Base-by-base conservation (phyloP, 2,329 filamentous ascomycete species). In the Aspergillus arachidicola region DNA sequence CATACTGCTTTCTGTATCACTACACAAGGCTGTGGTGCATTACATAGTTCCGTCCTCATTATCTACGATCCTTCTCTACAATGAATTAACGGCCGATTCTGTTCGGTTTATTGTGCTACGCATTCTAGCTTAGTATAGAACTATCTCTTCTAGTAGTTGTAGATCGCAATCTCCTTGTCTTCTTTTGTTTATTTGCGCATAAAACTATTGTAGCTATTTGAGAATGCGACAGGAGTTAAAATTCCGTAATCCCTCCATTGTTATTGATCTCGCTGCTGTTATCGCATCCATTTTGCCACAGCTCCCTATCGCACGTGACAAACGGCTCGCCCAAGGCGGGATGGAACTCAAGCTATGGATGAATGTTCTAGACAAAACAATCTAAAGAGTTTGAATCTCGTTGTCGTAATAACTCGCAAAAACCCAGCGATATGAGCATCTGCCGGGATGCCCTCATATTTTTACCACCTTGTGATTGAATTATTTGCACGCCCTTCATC, bases 391-490 rank as follows among this genome's bases (percentile, higher is more conserved):
- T 30, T 30, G 26, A n/a, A 51, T 19, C n/a, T 23, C 28, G 11
- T 26, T 30, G 34, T 43, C 58, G 50, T 16, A 34, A 45, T 41
- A 57, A 41, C 23, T 58, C 26, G 16, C 54, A 57, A 45, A 65
- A 32, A 57, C 54, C 38, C 61, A 66, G 64, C 56, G 65, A 71
- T 70, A 69, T 72, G 71, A 76, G 66, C 61, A 71, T 73, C 69
- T 64, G 69, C 68, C 78, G 78, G 80, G 68, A 87, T 87, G 85
- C 84, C 84, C 74, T 83, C 84, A 57, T 89, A 87, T 75, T 89
- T 88, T 75, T 90, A 87, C 71, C 86, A 89, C 71, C 74, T 90
- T 63, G 81, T 81, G 67, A 81, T 89, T 69, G 87, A 89, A 82
- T 77, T 89, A 21, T 82, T 86, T 69, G 74, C 81, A 66, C 78